phyloP scores from a whole-genome alignment of 148 eudicot species.

The Chenopodium berlandieri region DNA sequence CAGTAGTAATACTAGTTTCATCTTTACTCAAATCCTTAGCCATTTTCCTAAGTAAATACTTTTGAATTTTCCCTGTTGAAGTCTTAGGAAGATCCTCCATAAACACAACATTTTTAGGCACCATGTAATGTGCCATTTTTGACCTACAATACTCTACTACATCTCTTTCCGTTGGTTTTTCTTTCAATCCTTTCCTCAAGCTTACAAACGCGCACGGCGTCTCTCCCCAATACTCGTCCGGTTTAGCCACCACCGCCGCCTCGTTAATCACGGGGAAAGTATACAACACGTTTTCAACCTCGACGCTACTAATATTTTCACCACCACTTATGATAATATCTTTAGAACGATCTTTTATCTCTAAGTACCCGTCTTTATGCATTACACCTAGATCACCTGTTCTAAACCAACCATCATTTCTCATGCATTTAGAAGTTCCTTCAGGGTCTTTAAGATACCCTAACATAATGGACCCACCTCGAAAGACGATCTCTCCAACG shows the following conservation, averaged over 20 bases:
- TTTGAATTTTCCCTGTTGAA: constrained; percentile 26
- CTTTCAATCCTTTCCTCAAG: constrained; percentile 22
- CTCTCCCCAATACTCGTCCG: constrained; percentile 44
- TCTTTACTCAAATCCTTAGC: constrained; percentile 16
- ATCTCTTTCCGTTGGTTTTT: constrained; percentile 16
- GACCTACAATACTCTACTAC: constrained; percentile 22
- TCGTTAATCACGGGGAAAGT: constrained; percentile 26
- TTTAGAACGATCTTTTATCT: constrained; percentile 62
- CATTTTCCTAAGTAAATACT: constrained; percentile 23
- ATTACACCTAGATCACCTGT: constrained; percentile 67
- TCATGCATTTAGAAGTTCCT: constrained; percentile 41
- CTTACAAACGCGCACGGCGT: constrained; percentile 50
- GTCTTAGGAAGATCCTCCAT: constrained; percentile 26
- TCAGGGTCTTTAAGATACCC: constrained; percentile 57
- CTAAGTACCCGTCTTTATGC: constrained; percentile 65
- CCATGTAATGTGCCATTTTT: constrained; percentile 22
- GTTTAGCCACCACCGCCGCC: constrained; percentile 37
- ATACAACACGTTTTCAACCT: constrained; percentile 39
- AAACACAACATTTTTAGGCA: constrained; percentile 22
- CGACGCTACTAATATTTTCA: constrained; percentile 59
- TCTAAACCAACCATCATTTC: constrained; percentile 34
- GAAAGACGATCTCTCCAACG: constrained; percentile 50
- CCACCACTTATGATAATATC: constrained; percentile 46
- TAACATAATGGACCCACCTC: constrained; percentile 55
- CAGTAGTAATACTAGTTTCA: neutral